These are phyloP conservation scores for Colletotrichum sp. DNA, from an alignment of 2,329 filamentous ascomycete genomes.

Conservation along the genomic window DNA sequence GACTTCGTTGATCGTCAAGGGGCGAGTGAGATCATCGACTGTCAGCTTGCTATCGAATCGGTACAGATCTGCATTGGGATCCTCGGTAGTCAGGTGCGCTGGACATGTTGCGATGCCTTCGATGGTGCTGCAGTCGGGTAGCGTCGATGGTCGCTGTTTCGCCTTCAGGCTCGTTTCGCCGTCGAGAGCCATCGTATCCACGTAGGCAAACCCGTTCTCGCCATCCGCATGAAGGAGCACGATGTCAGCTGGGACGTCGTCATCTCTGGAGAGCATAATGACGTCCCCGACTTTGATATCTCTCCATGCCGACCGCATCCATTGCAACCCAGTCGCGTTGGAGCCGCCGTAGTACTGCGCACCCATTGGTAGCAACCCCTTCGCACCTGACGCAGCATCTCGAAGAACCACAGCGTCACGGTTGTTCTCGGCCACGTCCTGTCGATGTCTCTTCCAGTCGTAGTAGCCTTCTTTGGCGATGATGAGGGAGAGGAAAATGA, in stretches of 20 bases:
- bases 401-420: not conserved
- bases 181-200: constrained; percentile 84
- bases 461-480: constrained; percentile 89
- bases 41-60: constrained; percentile 74
- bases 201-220: constrained; percentile 79
- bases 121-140: constrained; percentile 62
- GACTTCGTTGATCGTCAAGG: constrained; percentile 81
- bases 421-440: constrained; percentile 81
- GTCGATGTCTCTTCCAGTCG: constrained; percentile 77
- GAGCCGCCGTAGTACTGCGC: constrained; percentile 18
- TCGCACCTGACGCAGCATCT: constrained; percentile 26
- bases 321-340: constrained; percentile 53
- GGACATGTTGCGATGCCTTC: constrained; percentile 55
- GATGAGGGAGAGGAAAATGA: constrained; percentile 80
- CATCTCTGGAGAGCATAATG: constrained; percentile 66
- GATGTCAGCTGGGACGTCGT: constrained; percentile 82
- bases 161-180: constrained; percentile 83
- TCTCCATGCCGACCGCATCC: constrained; percentile 55
- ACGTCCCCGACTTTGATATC: constrained; percentile 55
- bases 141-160: constrained; percentile 69
- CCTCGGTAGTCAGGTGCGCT: constrained; percentile 73
- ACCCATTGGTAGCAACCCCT: constrained; percentile 32
- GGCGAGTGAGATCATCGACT: constrained; percentile 60
- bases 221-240: constrained; percentile 78
- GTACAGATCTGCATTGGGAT: constrained; percentile 79